A percentile compares a stretch with the other conserved stretches of the same genome.
Conservation (phyloP, 163 green algal species). For the Trebouxiophyceae sp. region DNA sequence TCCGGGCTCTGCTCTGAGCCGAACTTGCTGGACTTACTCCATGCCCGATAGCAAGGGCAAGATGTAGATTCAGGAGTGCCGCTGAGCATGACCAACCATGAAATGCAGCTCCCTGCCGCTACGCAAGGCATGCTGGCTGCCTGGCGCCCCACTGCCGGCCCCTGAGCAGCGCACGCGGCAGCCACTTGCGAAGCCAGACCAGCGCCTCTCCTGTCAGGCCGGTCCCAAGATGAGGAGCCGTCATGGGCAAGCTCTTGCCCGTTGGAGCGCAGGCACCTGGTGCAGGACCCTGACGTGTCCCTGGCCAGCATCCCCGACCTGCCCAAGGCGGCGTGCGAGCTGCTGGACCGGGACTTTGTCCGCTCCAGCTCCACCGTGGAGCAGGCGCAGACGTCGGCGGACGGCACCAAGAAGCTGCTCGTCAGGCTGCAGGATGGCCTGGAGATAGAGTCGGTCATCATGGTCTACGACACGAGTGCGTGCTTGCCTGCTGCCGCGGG, state of each 20-base stretch:
- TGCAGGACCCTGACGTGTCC: slow-evolving; percentile 35
- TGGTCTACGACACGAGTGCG: too few species aligned
- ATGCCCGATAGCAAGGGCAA: not conserved
- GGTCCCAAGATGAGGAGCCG: too few species aligned
- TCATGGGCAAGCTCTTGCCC: not conserved
- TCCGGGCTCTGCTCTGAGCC: too few species aligned
- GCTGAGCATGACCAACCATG: not conserved
- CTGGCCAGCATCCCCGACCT: slow-evolving; percentile 64
- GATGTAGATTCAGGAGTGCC: not conserved
- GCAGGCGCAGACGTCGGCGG: slow-evolving; percentile 32
- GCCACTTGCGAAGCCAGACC: too few species aligned
- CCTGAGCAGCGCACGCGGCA: too few species aligned
- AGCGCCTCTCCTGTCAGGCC: too few species aligned
- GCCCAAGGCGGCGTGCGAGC: slow-evolving; percentile 44
- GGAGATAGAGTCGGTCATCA: slow-evolving; percentile 88
- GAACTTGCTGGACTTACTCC: not conserved
- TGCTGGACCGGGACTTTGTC: slow-evolving; percentile 55
- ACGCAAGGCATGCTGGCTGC: not conserved
- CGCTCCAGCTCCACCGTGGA: slow-evolving; percentile 42
- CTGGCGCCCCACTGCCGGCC: not conserved
- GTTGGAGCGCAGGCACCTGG: slow-evolving; percentile 39
- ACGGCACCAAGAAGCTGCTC: slow-evolving; percentile 88
- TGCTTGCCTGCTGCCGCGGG: too few species aligned
- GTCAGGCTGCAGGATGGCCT: slow-evolving; percentile 89
- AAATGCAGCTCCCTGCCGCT: not conserved